Evolutionary conservation across 129 eudicot genomes (phyloP), one percentile per base, ranked within the genome.

Genomic region (Saposhnikovia divaricata): DNA sequence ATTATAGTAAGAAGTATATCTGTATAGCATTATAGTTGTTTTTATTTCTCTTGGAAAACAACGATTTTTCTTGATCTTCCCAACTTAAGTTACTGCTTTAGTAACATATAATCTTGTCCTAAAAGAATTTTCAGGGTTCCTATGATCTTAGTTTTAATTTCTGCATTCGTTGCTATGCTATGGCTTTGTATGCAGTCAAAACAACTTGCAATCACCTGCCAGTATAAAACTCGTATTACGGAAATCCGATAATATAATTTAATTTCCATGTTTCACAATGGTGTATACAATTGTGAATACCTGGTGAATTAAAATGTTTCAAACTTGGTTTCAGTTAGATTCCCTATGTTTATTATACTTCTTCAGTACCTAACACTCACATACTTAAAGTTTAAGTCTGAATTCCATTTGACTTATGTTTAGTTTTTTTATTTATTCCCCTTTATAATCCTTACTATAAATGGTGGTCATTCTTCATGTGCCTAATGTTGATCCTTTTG

Each of bases 401-500:
- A 19, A 53, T 53, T 53, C 25, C 25, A 19, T 11, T 53, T 53
- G 21, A 8, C 39, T 65, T 13, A 28, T 11, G 4, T 27, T 63
- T 23, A 1, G 42, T 66, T 28, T 2, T 28, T 9, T 63, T 63
- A 25, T 25, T 63, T 27, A 63, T 63, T 63, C 37, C 38, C 37
- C 40, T 28, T 31, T 31, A n/a, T n/a, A 28, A 27, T 28, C 9
- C 42, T 13, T 12, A 12, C 42, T 28, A 28, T 39, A 34, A 18
- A 6, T 28, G 75, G 13, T 39, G 14, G n/a, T 71, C 28, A 71
- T 71, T 71, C 47, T 39, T 38, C 47, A 15, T 39, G 45, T 71
- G 46, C n/a, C 16, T 53, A 45, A 25, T 39, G 48, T 80, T 74
- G 43, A 25, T 71, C 73, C 71, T 50, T 75, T 48, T 68, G 21